These are phyloP conservation scores for Paralagenidium karlingii DNA, from an alignment of 352 stramenopile species.

Conservation along the genomic window DNA sequence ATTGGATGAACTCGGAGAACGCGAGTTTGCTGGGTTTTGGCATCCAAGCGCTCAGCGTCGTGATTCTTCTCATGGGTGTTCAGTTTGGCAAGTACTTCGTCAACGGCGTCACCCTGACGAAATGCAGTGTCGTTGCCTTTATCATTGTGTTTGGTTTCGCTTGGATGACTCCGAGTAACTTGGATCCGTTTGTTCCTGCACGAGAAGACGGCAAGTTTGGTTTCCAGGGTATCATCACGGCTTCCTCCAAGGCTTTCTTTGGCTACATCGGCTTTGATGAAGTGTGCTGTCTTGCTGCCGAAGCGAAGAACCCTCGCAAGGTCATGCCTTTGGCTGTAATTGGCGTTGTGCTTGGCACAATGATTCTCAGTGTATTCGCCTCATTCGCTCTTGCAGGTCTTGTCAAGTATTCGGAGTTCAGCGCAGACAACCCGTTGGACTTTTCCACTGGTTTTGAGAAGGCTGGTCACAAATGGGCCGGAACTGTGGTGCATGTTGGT, in stretches of 20 bases:
- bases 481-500: constrained; percentile 38
- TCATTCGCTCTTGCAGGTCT: constrained; percentile 83
- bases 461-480: constrained; percentile 12
- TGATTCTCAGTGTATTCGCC: constrained; percentile 58
- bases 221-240: constrained; percentile 50
- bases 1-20: constrained; percentile 46
- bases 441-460: constrained; percentile 13
- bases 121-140: constrained; percentile 81
- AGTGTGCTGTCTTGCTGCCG: constrained; percentile 82
- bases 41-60: constrained; percentile 56
- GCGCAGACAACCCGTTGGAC: not conserved
- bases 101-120: constrained; percentile 76
- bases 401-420: constrained; percentile 14
- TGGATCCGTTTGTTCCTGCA: constrained; percentile 69
- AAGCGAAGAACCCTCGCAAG: constrained; percentile 60
- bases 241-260: constrained; percentile 85
- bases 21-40: constrained; percentile 46
- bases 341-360: constrained; percentile 59
- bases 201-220: constrained; percentile 22
- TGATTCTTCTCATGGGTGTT: constrained; percentile 68
- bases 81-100: constrained; percentile 85
- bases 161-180: constrained; percentile 67
- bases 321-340: constrained; percentile 78
- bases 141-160: constrained; percentile 85
- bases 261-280: constrained; percentile 94